Base-by-base conservation (phyloP, 1,284 basidiomycete species). In the Cryptococcus hybrid region DNA sequence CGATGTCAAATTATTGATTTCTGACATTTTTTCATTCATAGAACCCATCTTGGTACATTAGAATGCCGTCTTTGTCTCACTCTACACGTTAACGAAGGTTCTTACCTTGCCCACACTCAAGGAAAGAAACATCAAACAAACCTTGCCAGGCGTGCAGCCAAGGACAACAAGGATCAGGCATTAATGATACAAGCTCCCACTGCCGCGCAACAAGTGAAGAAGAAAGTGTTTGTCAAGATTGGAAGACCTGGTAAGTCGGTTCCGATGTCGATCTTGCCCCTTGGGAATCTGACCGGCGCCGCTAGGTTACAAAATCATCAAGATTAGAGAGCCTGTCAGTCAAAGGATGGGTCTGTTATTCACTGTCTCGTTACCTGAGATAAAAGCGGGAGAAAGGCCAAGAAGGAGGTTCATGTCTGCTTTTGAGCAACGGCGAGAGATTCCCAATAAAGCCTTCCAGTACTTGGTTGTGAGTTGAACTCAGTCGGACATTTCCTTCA, bases 51-150 rank as follows among this genome's bases (percentile, higher is more conserved):
- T 57, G 84, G 96, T 46, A 96, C 93, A 7, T 85, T 99, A 54
- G 96, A 99, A 84, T 99, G 96, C 80, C 90, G 95, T 68, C 85
- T 99, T 42, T 99, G 96, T 77, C 81, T 99, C 42, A 99, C 96
- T 0, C 84, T 99, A 5, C 96, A 99, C 80, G 97, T 96, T 30
- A 99, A 99, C 75, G 96, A 99, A 80, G 96, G 96, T 34, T 97
- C 93, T 18, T 99, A 99, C 77, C 88, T 99, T 49, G 95, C 96
- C 0, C 96, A 99, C 69, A 99, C 96, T 0, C 96, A 99, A 81
- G 96, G 96, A 36, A 99, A 99, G 81, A 99, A 99, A 77, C 96
- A 99, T 74, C 96, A 99, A 77, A 97, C 95, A 1, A 99, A 99
- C 74, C 86, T 99, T 39, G 96, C 95, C 3, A 85, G 96, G 47